phyloP scores from a whole-genome alignment of 495 filamentous ascomycete genomes.

The Podospora conica region DNA sequence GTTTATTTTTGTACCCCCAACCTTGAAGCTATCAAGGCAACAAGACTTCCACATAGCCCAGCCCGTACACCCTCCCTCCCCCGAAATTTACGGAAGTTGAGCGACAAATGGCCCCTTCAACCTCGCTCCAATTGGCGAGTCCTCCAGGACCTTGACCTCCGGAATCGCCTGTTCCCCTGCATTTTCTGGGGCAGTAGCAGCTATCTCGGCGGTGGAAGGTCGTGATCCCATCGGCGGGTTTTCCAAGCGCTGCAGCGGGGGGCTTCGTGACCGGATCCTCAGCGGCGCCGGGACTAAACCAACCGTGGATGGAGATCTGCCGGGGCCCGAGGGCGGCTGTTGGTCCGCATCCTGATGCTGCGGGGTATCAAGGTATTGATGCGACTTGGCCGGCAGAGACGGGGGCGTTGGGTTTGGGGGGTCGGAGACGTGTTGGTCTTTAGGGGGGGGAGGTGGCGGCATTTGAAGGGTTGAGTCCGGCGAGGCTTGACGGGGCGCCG shows the following conservation, averaged over 20 bases:
- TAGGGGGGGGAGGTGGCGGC: not conserved
- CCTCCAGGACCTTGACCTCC: not conserved
- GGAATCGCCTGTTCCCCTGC: not conserved
- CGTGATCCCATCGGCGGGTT: not conserved
- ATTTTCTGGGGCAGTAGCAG: not conserved
- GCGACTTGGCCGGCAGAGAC: not conserved
- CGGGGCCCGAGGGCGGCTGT: not conserved
- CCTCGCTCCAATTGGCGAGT: not conserved
- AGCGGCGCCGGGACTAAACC: not conserved
- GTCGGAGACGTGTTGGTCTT: not conserved
- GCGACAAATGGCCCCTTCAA: conserved; percentile 11
- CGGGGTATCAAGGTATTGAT: not conserved
- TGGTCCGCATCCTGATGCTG: not conserved
- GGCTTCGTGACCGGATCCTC: not conserved
- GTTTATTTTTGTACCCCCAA: not conserved
- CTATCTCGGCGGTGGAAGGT: not conserved
- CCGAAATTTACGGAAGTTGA: not conserved
- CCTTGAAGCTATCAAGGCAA: not conserved
- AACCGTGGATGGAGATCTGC: not conserved
- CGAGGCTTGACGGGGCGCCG: not conserved
- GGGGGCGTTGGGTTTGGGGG: not conserved
- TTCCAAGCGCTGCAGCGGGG: not conserved
- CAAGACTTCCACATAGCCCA: not conserved
- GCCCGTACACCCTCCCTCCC: not conserved
- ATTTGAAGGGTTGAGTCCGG: not conserved